Evolutionary conservation across 2,329 filamentous ascomycete genomes (phyloP).

Genomic region (Chrysosporium queenslandicum): DNA sequence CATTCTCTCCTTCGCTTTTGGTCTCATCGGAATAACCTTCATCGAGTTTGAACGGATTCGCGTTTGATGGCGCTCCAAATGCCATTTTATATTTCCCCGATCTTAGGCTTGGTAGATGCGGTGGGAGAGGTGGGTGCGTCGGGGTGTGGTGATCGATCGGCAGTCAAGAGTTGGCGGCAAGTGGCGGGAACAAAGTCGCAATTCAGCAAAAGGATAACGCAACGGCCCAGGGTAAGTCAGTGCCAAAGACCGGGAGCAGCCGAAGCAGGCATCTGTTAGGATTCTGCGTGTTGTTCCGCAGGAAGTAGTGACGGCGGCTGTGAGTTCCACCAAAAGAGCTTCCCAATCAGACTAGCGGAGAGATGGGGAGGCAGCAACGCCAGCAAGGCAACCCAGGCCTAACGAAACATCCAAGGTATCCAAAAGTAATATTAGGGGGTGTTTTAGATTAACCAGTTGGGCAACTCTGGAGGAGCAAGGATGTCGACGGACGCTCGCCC

Average conservation of each 20-base stretch:
- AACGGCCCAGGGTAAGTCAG: background rate
- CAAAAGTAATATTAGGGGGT: slow-evolving; percentile 5
- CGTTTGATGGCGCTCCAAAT: slow-evolving; percentile 24
- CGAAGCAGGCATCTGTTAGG: background rate
- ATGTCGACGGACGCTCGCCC: background rate
- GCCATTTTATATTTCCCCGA: slow-evolving; percentile 22
- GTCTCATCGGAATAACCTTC: slow-evolving; percentile 80
- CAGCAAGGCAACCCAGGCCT: slow-evolving; percentile 1
- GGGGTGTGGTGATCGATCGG: slow-evolving; percentile 10
- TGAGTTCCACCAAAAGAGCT: background rate
- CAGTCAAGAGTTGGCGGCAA: background rate
- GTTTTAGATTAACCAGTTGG: slow-evolving; percentile 3
- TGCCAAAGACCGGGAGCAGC: background rate
- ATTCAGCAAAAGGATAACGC: background rate
- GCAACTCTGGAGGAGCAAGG: background rate
- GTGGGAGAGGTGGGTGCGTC: background rate
- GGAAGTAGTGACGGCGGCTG: too few species aligned
- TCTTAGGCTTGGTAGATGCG: slow-evolving; percentile 14
- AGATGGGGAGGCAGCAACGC: background rate
- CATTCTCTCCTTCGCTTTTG: slow-evolving; percentile 38
- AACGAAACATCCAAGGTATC: slow-evolving; percentile 3
- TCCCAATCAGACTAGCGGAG: background rate
- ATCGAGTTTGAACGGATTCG: slow-evolving; percentile 54
- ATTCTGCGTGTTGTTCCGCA: too few species aligned
- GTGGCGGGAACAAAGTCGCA: background rate